Base-by-base conservation (phyloP, 208 protist species). In the Trypanosoma boissoni region DNA sequence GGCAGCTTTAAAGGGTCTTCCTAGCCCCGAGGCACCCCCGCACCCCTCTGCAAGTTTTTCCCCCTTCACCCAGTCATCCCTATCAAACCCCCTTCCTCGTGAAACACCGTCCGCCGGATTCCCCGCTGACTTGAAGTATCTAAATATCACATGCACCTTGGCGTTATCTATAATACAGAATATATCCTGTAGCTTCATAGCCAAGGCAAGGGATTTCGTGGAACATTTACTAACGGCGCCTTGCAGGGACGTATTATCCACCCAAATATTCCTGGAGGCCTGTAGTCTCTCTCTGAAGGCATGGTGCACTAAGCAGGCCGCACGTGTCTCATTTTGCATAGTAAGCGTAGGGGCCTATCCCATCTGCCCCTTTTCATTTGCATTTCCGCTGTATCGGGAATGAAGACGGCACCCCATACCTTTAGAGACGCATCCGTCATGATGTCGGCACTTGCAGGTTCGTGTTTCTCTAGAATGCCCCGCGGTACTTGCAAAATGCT, bases 401-500 rank as follows among this genome's bases (percentile, higher is more conserved):
- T 21, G 21, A 65, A 20, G 7, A 65, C 18, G 18, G 45, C 58
- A 7, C 58, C 28, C 58, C 48, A 65, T 49, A 41, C 58, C 8
- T 48, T 20, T 8, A 57, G 16, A 1, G 58, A 65, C 29, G 58
- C 58, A 44, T 65, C 48, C 12, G 58, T 65, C 14, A 46, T 44
- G 18, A 57, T 7, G 26, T 28, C 20, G n/a, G n/a, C n/a, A n/a
- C n/a, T n/a, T n/a, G n/a, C 3, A 14, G 12, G 4, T 28, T 21
- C 12, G 21, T 24, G 9, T 6, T 6, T 1, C 21, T 23, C 9
- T 14, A 2, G 2, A n/a, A n/a, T n/a, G n/a, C n/a, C n/a, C n/a
- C n/a, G n/a, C n/a, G n/a, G 9, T n/a, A 8, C n/a, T 23, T 48
- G 1, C 3, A 28, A 8, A 2, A 48, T 6, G 5, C 4, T 16